These are phyloP conservation scores for Tranzscheliella williamsii DNA, from an alignment of 1,284 basidiomycete genomes.

Conservation along the genomic window DNA sequence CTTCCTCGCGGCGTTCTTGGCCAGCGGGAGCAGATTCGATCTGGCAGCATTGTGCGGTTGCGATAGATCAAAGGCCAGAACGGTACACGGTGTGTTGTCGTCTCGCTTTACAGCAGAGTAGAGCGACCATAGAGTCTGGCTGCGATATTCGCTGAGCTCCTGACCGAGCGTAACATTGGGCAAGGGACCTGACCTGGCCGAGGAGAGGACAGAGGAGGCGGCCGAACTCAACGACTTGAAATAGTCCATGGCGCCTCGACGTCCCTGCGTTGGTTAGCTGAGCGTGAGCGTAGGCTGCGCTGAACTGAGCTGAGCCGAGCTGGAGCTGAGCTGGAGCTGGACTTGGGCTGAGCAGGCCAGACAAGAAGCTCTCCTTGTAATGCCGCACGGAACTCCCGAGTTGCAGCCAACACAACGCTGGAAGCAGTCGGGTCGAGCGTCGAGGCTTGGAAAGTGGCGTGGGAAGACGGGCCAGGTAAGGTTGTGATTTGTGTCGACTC, in stretches of 20 bases:
- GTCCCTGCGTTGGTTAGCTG: too few relatives aligned
- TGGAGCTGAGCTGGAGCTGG: too few relatives aligned
- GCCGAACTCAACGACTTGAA: constrained; percentile 79
- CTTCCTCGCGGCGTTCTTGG: constrained; percentile 87
- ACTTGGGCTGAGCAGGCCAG: too few relatives aligned
- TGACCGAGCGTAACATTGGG: constrained; percentile 84
- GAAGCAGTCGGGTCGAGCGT: too few relatives aligned
- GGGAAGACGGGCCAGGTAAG: too few relatives aligned
- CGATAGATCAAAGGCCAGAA: constrained; percentile 51
- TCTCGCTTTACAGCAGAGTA: constrained; percentile 84
- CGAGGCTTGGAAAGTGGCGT: too few relatives aligned
- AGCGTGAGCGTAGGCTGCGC: too few relatives aligned
- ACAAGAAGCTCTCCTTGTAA: too few relatives aligned
- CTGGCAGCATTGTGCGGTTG: constrained; percentile 37
- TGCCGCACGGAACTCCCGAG: too few relatives aligned
- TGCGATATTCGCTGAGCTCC: constrained; percentile 72
- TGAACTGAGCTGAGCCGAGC: too few relatives aligned
- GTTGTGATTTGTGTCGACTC: too few relatives aligned
- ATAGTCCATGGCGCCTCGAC: constrained; percentile 77
- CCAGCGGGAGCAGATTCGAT: constrained; percentile 67
- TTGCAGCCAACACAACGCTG: too few relatives aligned
- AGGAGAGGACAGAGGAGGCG: constrained; percentile 82
- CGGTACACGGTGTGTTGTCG: constrained; percentile 68
- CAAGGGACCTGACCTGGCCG: constrained; percentile 76
- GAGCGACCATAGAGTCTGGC: constrained; percentile 76